phyloP scores from a whole-genome alignment of 106 monocot genomes.

The Dendrobium officinale region DNA sequence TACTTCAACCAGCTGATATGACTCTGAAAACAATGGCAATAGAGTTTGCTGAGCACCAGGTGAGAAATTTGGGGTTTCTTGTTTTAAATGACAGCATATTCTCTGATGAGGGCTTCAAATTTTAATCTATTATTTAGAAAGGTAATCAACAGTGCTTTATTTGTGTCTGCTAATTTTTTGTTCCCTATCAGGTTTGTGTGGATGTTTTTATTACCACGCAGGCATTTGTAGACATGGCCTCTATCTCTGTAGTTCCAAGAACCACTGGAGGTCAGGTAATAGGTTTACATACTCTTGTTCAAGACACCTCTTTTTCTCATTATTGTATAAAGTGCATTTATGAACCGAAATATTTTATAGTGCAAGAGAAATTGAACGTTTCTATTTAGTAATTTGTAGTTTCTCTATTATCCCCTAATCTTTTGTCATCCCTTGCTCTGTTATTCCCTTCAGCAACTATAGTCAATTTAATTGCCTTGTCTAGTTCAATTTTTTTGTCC shows the following conservation, averaged over 20 bases:
- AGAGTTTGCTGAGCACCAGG: constrained; percentile 98
- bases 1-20: constrained; percentile 90
- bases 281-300: background rate
- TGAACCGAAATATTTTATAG: background rate
- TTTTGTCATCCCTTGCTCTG: background rate
- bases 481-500: background rate
- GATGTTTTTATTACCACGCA: constrained; percentile 88
- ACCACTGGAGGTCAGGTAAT: constrained; percentile 94
- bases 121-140: background rate
- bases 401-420: background rate
- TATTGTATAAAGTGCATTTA: background rate
- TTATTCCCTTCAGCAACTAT: background rate
- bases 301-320: background rate
- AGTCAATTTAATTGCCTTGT: background rate
- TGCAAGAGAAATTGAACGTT: background rate
- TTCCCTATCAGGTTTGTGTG: constrained; percentile 71
- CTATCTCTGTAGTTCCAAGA: constrained; percentile 63
- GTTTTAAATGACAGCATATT: background rate
- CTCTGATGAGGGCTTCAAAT: background rate
- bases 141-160: background rate
- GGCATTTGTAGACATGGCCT: constrained; percentile 78
- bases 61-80: constrained; percentile 11
- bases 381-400: background rate
- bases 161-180: background rate
- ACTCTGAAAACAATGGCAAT: constrained; percentile 88